Percentiles rank a stretch among this genome's conserved stretches.
Evolutionary conservation across 768 basidiomycete genomes (phyloP).

Genomic region (Termitomyces sp.): DNA sequence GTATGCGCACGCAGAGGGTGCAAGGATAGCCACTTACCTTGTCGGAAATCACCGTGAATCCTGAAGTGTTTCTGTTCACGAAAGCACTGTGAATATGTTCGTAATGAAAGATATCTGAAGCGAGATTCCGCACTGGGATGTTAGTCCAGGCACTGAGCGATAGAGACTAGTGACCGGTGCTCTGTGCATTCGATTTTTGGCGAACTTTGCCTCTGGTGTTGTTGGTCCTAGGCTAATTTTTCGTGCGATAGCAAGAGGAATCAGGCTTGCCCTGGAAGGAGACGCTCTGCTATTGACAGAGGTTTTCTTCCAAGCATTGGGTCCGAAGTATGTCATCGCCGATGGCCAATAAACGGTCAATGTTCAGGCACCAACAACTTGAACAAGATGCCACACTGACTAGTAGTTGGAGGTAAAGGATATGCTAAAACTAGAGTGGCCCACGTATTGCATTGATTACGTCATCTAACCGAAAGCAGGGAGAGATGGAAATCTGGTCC

Average conservation of each 20-base stretch:
- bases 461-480: background rate
- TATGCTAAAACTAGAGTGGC: no score
- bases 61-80: background rate
- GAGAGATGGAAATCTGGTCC: no score
- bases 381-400: no score
- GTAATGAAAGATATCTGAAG: background rate
- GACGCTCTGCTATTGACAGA: slow-evolving; percentile 35
- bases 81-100: background rate
- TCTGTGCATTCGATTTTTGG: slow-evolving; percentile 2
- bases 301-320: slow-evolving; percentile 39
- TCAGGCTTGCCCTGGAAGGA: slow-evolving; percentile 50
- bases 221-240: slow-evolving; percentile 23
- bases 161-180: background rate
- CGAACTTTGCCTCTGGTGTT: slow-evolving; percentile 35
- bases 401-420: no score
- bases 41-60: slow-evolving; percentile 49
- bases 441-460: background rate
- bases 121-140: background rate
- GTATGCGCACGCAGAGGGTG: slow-evolving; percentile 1
- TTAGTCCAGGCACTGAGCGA: slow-evolving; percentile 8
- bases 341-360: background rate
- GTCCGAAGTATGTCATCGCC: slow-evolving; percentile 27
- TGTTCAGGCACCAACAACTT: no score
- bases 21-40: slow-evolving; percentile 35
- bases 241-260: slow-evolving; percentile 27